phyloP scores from a whole-genome alignment of 2,329 filamentous ascomycete genomes.

The Neoscytalidium dimidiatum region DNA sequence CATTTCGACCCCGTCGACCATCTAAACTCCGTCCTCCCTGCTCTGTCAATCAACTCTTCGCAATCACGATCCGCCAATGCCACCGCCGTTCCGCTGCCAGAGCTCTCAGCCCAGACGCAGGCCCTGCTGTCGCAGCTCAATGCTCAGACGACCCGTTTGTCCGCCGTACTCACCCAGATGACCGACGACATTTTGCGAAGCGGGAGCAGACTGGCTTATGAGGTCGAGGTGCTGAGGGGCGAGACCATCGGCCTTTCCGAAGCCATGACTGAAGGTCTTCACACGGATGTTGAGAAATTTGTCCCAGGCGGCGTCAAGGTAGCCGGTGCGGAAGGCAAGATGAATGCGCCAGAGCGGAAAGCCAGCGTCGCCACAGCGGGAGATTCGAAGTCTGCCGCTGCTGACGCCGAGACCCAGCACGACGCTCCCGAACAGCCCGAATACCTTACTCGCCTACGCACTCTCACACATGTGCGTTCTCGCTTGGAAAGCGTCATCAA shows the following conservation, averaged over 20 bases:
- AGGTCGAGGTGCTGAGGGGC: constrained; percentile 89
- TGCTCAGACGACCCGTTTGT: constrained; percentile 81
- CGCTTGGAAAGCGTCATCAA: constrained; percentile 89
- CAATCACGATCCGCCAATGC: constrained; percentile 40
- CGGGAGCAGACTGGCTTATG: constrained; percentile 85
- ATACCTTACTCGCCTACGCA: constrained; percentile 78
- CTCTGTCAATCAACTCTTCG: constrained; percentile 55
- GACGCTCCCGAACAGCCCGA: constrained; percentile 44
- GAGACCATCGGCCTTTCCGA: constrained; percentile 82
- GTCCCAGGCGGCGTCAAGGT: constrained; percentile 52
- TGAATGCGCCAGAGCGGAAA: constrained; percentile 38
- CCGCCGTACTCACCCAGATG: constrained; percentile 78
- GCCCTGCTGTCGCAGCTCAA: constrained; percentile 83
- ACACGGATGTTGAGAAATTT: constrained; percentile 72
- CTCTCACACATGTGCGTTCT: constrained; percentile 75
- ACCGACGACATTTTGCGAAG: constrained; percentile 94
- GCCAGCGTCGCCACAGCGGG: constrained; percentile 28
- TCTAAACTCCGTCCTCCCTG: constrained; percentile 76
- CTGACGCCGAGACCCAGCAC: constrained; percentile 37
- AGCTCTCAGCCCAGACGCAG: constrained; percentile 80
- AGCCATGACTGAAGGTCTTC: constrained; percentile 70
- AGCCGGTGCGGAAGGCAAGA: constrained; percentile 10
- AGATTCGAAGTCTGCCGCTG: background rate
- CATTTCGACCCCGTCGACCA: constrained; percentile 83
- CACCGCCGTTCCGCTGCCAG: constrained; percentile 64